Base-by-base conservation (phyloP, 352 stramenopile genomes). In the Phytophthora palmivora region DNA sequence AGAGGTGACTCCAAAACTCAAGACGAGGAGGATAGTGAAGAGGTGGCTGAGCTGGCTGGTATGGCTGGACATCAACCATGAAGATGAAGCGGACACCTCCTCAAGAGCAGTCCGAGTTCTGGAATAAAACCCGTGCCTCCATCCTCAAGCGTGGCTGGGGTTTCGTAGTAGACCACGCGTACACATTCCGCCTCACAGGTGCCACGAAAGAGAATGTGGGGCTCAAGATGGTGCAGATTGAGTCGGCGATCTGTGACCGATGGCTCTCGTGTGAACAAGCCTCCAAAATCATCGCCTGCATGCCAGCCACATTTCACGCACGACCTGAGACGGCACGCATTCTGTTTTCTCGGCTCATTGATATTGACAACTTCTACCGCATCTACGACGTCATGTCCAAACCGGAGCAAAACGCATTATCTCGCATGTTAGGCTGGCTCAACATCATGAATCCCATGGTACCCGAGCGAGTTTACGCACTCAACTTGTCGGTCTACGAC, bases 221-320 rank as follows among this genome's bases (percentile, higher is more conserved):
- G 18, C 71, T 91, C 30, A 92, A 92, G 56, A 73, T 95, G 53
- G 82, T 92, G 38, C 82, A 92, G 64, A 91, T 95, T 42, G 84
- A 95, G 63, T 89, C 80, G 11, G 77, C 79, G 0, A 76, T 92
- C 15, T 92, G 82, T 32, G 82, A 91, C 47, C 84, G 84, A 4
- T 92, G 84, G 81, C 74, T 95, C n/a, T 84, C 79, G 8, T 84
- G 76, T 26, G 76, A 76, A 12, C 86, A 92, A 38, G 86, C 82
- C 0, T 70, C 76, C 6, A 72, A 87, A 58, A 92, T 94, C 61
- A 78, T 94, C 43, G 51, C 76, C 46, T 92, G 86, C 51, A 89
- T 94, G 84, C 86, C 86, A 1, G 66, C 58, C 0, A 63, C 68
- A 5, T 91, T 88, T 64, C 67, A 82, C 26, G 80, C 82, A 1